Evolutionary conservation across 1,139 yeast species (phyloP).

Genomic region (Suhomyces choctaworum): DNA sequence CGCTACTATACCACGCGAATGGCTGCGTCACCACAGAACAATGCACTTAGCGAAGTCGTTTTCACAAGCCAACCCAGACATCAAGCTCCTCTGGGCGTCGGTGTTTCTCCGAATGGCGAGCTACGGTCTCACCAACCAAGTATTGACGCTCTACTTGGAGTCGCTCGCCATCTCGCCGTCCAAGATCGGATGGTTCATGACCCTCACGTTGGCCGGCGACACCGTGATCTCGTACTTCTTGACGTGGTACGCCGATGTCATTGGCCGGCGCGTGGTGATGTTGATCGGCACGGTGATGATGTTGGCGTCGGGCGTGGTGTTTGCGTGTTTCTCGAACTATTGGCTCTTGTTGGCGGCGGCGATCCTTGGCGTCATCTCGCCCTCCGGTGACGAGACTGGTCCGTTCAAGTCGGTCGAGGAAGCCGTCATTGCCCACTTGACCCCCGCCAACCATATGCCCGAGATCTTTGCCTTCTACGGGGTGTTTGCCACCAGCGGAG

Average conservation of each 20-base stretch:
- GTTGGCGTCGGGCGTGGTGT: slow-evolving; percentile 67
- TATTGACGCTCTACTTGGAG: slow-evolving; percentile 67
- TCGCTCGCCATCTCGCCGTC: slow-evolving; percentile 56
- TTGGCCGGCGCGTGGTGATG: slow-evolving; percentile 73
- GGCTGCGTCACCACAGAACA: neutral
- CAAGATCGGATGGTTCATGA: slow-evolving; percentile 77
- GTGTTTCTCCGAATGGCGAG: slow-evolving; percentile 74
- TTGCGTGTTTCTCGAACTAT: slow-evolving; percentile 54
- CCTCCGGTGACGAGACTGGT: slow-evolving; percentile 91
- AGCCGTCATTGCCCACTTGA: slow-evolving; percentile 78
- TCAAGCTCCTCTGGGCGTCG: slow-evolving; percentile 65
- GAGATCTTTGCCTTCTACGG: slow-evolving; percentile 74
- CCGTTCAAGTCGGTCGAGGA: slow-evolving; percentile 91
- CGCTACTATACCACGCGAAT: neutral
- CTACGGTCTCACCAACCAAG: slow-evolving; percentile 81
- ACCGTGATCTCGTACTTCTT: slow-evolving; percentile 67
- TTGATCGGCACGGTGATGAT: slow-evolving; percentile 67
- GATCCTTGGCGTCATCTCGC: slow-evolving; percentile 67
- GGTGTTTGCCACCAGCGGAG: slow-evolving; percentile 68
- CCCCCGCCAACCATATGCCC: slow-evolving; percentile 65
- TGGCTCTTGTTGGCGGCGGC: slow-evolving; percentile 60
- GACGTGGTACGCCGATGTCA: slow-evolving; percentile 76
- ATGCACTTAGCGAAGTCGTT: slow-evolving; percentile 32
- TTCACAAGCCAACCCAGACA: slow-evolving; percentile 46
- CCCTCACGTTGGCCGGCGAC: slow-evolving; percentile 79